These are phyloP conservation scores for Grifola frondosa DNA, from an alignment of 1,284 basidiomycete genomes.

Conservation along the genomic window DNA sequence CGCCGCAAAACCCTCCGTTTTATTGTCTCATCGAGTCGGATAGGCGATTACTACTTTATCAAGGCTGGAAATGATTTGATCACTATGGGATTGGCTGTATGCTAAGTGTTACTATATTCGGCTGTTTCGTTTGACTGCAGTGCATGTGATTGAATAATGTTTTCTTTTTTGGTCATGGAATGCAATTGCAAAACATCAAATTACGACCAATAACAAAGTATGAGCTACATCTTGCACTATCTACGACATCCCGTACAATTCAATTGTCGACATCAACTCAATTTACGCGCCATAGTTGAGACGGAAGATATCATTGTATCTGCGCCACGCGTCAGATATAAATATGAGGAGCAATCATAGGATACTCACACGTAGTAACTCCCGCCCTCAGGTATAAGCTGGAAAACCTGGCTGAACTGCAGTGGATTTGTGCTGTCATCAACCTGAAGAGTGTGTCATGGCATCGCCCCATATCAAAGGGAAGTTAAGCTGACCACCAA, in stretches of 20 bases:
- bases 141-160: no score
- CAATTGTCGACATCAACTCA: no score
- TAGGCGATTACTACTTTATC: conserved; percentile 45
- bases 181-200: no score
- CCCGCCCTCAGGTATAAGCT: conserved; percentile 75
- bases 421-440: conserved; percentile 80
- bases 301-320: conserved; percentile 88
- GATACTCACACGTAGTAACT: conserved; percentile 83
- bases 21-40: neutral
- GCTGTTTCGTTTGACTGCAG: no score
- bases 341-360: conserved; percentile 2
- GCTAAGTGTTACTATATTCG: no score
- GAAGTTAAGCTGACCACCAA: conserved; percentile 56
- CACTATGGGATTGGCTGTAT: conserved; percentile 28
- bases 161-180: no score
- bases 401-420: conserved; percentile 90
- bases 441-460: conserved; percentile 47
- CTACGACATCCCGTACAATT: no score
- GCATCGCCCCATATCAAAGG: conserved; percentile 6
- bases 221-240: no score
- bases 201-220: no score
- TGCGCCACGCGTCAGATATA: conserved; percentile 29
- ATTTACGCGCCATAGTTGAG: conserved; percentile 59
- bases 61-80: conserved; percentile 35
- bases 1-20: neutral